phyloP scores from a whole-genome alignment of 306 rosid species.

The Cyclanthera cordifolia region DNA sequence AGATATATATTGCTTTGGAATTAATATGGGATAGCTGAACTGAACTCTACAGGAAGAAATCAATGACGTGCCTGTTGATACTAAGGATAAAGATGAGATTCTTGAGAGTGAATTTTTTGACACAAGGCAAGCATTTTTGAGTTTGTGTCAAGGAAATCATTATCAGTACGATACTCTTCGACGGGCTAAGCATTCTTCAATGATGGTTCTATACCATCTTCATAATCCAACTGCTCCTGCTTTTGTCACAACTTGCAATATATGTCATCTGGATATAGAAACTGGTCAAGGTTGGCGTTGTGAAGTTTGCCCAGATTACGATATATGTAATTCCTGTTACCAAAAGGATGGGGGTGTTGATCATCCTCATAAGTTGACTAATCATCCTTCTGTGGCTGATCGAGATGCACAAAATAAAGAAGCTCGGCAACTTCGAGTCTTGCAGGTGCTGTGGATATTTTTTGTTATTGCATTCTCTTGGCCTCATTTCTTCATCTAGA shows the following conservation, averaged over 20 bases:
- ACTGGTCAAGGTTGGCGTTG: slow-evolving; percentile 99
- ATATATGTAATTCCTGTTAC: slow-evolving; percentile 84
- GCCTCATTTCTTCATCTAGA: background rate
- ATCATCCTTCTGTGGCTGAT: slow-evolving; percentile 84
- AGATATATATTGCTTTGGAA: background rate
- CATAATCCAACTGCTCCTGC: slow-evolving; percentile 99
- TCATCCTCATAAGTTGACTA: slow-evolving; percentile 89
- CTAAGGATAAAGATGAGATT: slow-evolving; percentile 90
- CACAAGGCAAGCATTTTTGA: slow-evolving; percentile 96
- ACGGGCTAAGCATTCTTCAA: slow-evolving; percentile 97
- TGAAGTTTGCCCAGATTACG: slow-evolving; percentile 91
- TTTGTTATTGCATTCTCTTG: slow-evolving; percentile 6
- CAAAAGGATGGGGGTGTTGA: slow-evolving; percentile 73
- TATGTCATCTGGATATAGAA: slow-evolving; percentile 79
- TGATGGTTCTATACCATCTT: slow-evolving; percentile 99
- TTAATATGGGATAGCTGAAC: slow-evolving; percentile 8
- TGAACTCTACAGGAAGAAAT: slow-evolving; percentile 51
- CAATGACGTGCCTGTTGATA: slow-evolving; percentile 56
- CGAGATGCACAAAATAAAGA: slow-evolving; percentile 97
- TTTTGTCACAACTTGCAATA: slow-evolving; percentile 63
- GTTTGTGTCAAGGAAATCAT: slow-evolving; percentile 99
- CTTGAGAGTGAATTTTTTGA: slow-evolving; percentile 99
- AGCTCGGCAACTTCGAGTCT: slow-evolving; percentile 79
- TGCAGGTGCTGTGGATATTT: slow-evolving; percentile 40
- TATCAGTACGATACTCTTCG: slow-evolving; percentile 93